Conservation (phyloP, 2,329 filamentous ascomycete genomes). For the Fusarium sp. region DNA sequence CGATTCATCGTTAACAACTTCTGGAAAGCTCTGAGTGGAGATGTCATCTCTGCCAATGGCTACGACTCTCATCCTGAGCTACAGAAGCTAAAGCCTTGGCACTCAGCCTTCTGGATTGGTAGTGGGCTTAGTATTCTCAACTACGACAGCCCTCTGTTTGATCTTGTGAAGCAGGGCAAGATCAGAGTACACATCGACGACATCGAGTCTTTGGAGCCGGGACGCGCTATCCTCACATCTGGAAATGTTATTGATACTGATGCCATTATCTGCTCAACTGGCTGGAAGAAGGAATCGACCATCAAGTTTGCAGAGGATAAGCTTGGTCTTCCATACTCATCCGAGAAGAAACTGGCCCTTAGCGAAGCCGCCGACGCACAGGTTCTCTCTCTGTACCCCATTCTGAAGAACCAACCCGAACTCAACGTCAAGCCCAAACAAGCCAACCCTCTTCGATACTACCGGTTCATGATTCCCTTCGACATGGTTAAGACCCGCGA, state of each 20-base stretch:
- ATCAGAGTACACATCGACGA: slow-evolving; percentile 64
- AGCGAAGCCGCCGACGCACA: slow-evolving; percentile 34
- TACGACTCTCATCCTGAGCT: slow-evolving; percentile 60
- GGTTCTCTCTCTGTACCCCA: slow-evolving; percentile 37
- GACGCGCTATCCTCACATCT: slow-evolving; percentile 58
- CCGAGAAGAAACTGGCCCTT: slow-evolving; percentile 12
- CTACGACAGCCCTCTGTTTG: slow-evolving; percentile 64
- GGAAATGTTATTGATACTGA: slow-evolving; percentile 59
- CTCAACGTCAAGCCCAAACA: slow-evolving; percentile 37
- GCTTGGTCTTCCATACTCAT: slow-evolving; percentile 35
- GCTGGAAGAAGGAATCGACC: slow-evolving; percentile 62
- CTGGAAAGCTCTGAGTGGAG: slow-evolving; percentile 62
- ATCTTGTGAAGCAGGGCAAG: slow-evolving; percentile 62
- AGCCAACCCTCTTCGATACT: slow-evolving; percentile 43
- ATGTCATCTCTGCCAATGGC: slow-evolving; percentile 61
- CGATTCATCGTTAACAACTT: slow-evolving; percentile 62
- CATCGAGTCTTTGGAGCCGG: slow-evolving; percentile 56
- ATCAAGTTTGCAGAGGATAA: slow-evolving; percentile 56
- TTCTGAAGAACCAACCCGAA: slow-evolving; percentile 41
- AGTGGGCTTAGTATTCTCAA: slow-evolving; percentile 67
- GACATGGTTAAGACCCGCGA: slow-evolving; percentile 39
- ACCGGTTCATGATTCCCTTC: slow-evolving; percentile 48
- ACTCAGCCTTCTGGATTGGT: slow-evolving; percentile 62
- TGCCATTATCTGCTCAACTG: slow-evolving; percentile 64
- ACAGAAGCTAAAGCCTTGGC: slow-evolving; percentile 58